These are phyloP conservation scores for Arachis hypogaea DNA, from an alignment of 306 rosid species.

Conservation along the genomic window DNA sequence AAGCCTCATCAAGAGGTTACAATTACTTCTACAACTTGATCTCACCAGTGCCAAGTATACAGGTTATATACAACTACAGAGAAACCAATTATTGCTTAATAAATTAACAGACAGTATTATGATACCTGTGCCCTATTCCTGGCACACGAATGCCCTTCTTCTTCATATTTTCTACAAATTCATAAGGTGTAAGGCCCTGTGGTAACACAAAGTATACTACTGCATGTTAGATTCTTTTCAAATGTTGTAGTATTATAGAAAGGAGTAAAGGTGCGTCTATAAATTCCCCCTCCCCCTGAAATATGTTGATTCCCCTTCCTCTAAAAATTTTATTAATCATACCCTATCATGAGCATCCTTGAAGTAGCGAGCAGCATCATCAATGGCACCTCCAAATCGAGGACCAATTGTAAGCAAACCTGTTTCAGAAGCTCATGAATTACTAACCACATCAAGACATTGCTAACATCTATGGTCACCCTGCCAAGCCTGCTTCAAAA, in stretches of 20 bases:
- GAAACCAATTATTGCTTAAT: constrained; percentile 24
- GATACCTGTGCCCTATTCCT: constrained; percentile 98
- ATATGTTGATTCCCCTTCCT: neutral
- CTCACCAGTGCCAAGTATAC: neutral
- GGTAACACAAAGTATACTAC: constrained; percentile 40
- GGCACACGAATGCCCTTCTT: constrained; percentile 98
- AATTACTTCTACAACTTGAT: neutral
- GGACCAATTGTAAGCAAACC: constrained; percentile 99
- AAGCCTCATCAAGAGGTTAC: neutral
- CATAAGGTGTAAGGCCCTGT: constrained; percentile 92
- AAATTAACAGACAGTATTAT: constrained; percentile 9
- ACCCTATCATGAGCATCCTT: constrained; percentile 96
- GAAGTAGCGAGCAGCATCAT: constrained; percentile 99
- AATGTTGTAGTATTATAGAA: constrained; percentile 12
- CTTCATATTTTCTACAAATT: constrained; percentile 94
- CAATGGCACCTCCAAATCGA: constrained; percentile 99
- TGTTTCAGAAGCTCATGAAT: constrained; percentile 54
- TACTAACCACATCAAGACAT: constrained; percentile 35
- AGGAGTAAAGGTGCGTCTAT: neutral
- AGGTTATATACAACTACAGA: constrained; percentile 25
- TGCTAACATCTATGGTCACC: constrained; percentile 5
- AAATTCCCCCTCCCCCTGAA: neutral
- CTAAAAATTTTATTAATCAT: constrained; percentile 37
- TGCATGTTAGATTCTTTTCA: constrained; percentile 22
- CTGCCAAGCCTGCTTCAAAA: constrained; percentile 1